Conservation (phyloP, 1,284 basidiomycete genomes). For the Anthracocystis setariae region DNA sequence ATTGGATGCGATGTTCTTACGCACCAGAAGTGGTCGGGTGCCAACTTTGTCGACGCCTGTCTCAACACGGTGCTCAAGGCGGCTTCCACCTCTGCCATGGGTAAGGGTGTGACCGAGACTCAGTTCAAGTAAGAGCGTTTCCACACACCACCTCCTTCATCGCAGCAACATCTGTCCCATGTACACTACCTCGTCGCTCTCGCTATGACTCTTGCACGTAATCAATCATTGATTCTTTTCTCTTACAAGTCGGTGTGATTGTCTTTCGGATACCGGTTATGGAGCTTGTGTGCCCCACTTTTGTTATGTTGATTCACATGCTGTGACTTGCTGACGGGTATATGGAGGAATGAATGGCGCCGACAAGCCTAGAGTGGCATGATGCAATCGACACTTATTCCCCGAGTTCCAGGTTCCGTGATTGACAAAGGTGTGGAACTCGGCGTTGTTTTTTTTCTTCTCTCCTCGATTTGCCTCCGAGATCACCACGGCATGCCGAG, state of each 20-base stretch:
- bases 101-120: slow-evolving; percentile 87
- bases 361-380: no score
- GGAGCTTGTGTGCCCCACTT: no score
- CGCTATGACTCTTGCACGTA: slow-evolving; percentile 6
- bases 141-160: not conserved
- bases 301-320: no score
- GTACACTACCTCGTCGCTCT: slow-evolving; percentile 14
- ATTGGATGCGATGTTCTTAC: slow-evolving; percentile 69
- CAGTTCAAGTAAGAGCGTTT: slow-evolving; percentile 74
- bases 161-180: slow-evolving; percentile 8
- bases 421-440: not conserved
- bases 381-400: no score
- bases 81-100: slow-evolving; percentile 95
- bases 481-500: not conserved
- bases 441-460: not conserved
- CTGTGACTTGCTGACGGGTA: no score
- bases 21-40: slow-evolving; percentile 84
- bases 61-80: slow-evolving; percentile 95
- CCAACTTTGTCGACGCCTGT: slow-evolving; percentile 88
- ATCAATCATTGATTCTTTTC: no score
- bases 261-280: no score
- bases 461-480: not conserved
- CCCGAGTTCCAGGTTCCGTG: not conserved
- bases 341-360: no score
- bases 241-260: no score